Base-by-base conservation (phyloP, 2,329 filamentous ascomycete genomes). In the Daldinia sp. region DNA sequence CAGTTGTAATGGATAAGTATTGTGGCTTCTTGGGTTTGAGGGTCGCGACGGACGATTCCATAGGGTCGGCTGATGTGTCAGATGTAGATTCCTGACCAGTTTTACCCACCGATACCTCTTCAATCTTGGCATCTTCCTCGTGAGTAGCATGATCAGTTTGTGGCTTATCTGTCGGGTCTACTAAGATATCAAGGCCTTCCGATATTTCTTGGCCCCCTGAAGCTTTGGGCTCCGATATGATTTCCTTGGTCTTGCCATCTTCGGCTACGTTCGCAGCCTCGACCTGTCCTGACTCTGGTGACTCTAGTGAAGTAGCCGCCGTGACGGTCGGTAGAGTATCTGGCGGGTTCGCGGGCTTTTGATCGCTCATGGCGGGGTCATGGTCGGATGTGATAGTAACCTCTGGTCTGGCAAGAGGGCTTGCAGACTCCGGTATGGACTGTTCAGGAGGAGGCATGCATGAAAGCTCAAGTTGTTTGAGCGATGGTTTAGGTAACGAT, bases 11-110 rank as follows among this genome's bases (percentile, higher is more conserved):
- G 21, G 80, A 79, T 54, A 85, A 78, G 64, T 80, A 81, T 61
- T 82, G 80, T 21, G 78, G 73, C 15, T 78, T 77, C 17, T 77
- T 71, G 17, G 84, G 83, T 65, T 81, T 83, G 48, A 86, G 72
- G 1, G 81, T 85, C 7, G 82, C 76, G 43, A 82, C 77, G 3
- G 83, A 83, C 48, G 82, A 80, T 47, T 77, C 75, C 78, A 82
- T 77, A 49, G 70, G 54, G 15, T 74, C 68, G 17, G 47, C 17
- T 21, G 52, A 49, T 8, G 23, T 21, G 29, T 58, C 47, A 17
- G 56, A 25, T n/a, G 43, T 17, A 30, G 41, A 25, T 11, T 53
- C 53, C 53, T 61, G 48, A 15, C 34, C 29, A 39, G 45, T n/a
- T n/a, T 57, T 61, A 37, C 47, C 39, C 35, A n/a, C 35, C 21